These are phyloP conservation scores for Geranium brycei DNA, from an alignment of 345 rosid genomes.

Conservation along the genomic window DNA sequence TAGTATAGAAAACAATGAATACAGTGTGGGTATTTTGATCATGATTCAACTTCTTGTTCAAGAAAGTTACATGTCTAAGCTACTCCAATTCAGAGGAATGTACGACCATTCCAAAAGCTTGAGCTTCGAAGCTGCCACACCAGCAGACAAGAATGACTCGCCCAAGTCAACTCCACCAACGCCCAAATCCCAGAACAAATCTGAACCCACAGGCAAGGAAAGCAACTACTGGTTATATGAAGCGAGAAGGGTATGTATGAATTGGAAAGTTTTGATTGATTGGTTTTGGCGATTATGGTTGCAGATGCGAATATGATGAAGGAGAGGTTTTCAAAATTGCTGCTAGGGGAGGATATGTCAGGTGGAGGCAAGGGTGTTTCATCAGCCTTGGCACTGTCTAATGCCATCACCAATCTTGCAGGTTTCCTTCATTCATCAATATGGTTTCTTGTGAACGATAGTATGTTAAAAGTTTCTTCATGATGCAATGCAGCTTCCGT, in stretches of 20 bases:
- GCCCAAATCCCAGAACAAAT: background rate
- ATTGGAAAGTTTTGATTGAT: background rate
- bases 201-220: background rate
- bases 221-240: background rate
- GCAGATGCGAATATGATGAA: conserved; percentile 51
- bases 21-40: conserved; percentile 18
- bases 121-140: conserved; percentile 26
- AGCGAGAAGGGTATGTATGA: too few species aligned
- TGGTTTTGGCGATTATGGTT: conserved; percentile 1
- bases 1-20: too few species aligned
- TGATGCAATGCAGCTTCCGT: conserved; percentile 19
- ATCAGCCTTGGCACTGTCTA: conserved; percentile 60
- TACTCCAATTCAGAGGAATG: conserved; percentile 51
- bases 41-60: conserved; percentile 34
- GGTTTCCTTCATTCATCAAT: conserved; percentile 2
- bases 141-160: too few species aligned
- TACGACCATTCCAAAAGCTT: conserved; percentile 35
- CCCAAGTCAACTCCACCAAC: background rate
- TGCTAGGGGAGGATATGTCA: conserved; percentile 65
- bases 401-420: conserved; percentile 28
- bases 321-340: conserved; percentile 49
- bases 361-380: conserved; percentile 71
- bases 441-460: too few species aligned
- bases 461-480: background rate
- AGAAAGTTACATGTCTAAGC: conserved; percentile 40